Base-by-base conservation (phyloP, 202 grass and related monocot species). In the Schoenoplectus triqueter region DNA sequence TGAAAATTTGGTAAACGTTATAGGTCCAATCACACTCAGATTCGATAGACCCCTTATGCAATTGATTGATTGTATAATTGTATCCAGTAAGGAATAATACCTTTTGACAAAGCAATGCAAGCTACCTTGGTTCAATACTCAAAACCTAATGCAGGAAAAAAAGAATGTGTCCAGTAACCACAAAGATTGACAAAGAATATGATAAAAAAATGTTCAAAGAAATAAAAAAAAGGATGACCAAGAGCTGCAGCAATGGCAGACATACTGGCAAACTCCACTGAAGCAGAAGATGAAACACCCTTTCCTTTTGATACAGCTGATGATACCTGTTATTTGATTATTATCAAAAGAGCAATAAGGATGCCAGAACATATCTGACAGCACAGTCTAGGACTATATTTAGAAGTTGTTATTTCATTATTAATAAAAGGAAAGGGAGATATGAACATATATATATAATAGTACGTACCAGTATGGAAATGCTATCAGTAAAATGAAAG, bases 201-300 rank as follows among this genome's bases (percentile, higher is more conserved):
- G 31, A 55, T 21, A 21, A 13, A 55, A 78, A 66, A 69, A 48
- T 73, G 48, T 56, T 72, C 66, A 57, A 49, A 80, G 15, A 41
- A 65, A 86, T 7, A 54, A 42, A 67, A 80, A 55, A 61, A 85
- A 80, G 11, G 74, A 80, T 85, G 88, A 99, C 93, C 96, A 88
- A 94, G 89, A 78, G 89, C 91, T 10, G 96, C 90, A 83, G 93
- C 93, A 80, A 96, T 86, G 80, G 90, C 96, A 88, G 89, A 99
- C 93, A 96, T 99, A 64, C 87, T 86, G 42, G 93, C 93, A 74
- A 99, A 93, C 86, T 99, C 96, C 84, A 95, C 93, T 78, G 96
- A 90, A 85, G 96, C 96, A 87, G 96, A 98, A 84, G 96, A 98
- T 54, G 96, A 99, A 31, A 99, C 96, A 72, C 96, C 96, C 93